Percentiles rank a stretch among this genome's conserved stretches.
Evolutionary conservation across 208 protist genomes (phyloP).

Genomic region (Hexamita inflata): DNA sequence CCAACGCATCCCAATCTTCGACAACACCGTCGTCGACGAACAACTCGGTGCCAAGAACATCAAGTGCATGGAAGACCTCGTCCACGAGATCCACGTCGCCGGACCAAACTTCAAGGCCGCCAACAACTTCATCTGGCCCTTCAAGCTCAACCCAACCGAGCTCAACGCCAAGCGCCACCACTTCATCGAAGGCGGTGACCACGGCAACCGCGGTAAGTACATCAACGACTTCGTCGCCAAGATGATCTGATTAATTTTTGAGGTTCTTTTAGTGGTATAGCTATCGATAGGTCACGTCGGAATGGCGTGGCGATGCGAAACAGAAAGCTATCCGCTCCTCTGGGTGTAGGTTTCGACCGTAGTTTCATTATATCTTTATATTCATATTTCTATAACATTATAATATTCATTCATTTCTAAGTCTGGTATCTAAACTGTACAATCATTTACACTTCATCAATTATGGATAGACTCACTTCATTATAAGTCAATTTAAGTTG

Average conservation of each 20-base stretch:
- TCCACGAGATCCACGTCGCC: constrained; percentile 96
- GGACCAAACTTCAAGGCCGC: constrained; percentile 91
- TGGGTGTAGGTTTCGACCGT: no score
- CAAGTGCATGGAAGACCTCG: constrained; percentile 92
- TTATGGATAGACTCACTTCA: no score
- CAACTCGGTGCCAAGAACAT: constrained; percentile 76
- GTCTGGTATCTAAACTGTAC: no score
- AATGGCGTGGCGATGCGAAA: no score
- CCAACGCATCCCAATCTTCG: constrained; percentile 81
- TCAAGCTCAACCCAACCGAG: constrained; percentile 63
- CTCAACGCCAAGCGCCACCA: constrained; percentile 71
- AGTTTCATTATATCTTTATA: no score
- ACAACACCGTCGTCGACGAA: constrained; percentile 81
- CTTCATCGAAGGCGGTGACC: constrained; percentile 94
- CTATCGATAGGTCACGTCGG: no score
- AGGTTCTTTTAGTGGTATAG: no score
- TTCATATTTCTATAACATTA: no score
- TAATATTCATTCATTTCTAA: no score
- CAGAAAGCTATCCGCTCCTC: no score
- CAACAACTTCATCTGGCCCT: constrained; percentile 91
- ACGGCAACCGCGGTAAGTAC: constrained; percentile 90
- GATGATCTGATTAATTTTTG: constrained; percentile 99
- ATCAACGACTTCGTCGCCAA: constrained; percentile 87
- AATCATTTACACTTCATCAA: no score
- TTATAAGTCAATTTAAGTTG: no score